A percentile compares a stretch with the other conserved stretches of the same genome.
phyloP scores from a whole-genome alignment of 208 protist species.

The Leishmania tropica region DNA sequence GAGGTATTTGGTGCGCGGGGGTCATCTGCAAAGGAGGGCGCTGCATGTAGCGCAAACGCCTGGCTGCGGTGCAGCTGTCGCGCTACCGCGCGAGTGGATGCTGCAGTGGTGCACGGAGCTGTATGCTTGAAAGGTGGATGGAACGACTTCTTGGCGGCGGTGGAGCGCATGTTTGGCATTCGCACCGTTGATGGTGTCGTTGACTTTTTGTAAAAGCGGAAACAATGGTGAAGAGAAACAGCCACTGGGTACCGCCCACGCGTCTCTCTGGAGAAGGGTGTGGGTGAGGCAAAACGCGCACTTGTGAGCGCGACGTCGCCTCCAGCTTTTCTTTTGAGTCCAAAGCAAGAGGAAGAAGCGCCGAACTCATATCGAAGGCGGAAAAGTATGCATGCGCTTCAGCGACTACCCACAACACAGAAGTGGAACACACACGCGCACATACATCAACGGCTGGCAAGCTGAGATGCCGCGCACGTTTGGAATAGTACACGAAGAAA shows the following conservation, averaged over 20 bases:
- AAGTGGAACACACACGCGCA: neutral
- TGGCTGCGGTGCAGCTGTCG: neutral
- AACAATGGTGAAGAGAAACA: neutral
- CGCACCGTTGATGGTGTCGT: neutral
- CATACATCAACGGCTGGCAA: neutral
- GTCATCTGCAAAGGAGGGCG: neutral
- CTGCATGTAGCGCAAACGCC: neutral
- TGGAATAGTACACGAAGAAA: neutral
- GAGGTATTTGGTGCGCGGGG: neutral
- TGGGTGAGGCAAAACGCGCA: neutral
- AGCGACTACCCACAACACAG: neutral
- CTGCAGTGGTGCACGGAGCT: neutral
- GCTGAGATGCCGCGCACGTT: neutral
- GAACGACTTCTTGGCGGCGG: slow-evolving; percentile 9
- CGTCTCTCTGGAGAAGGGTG: neutral
- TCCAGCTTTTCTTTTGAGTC: too few relatives aligned
- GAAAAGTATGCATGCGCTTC: neutral
- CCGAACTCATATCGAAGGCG: neutral
- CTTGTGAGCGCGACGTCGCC: neutral
- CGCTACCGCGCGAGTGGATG: neutral
- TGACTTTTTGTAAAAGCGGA: neutral
- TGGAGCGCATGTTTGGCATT: neutral
- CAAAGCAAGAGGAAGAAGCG: neutral
- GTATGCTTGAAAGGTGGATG: slow-evolving; percentile 21
- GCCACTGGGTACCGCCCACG: neutral